These are phyloP conservation scores for Stephanodiscus minutulus DNA, from an alignment of 108 stramenopile species.

Conservation along the genomic window DNA sequence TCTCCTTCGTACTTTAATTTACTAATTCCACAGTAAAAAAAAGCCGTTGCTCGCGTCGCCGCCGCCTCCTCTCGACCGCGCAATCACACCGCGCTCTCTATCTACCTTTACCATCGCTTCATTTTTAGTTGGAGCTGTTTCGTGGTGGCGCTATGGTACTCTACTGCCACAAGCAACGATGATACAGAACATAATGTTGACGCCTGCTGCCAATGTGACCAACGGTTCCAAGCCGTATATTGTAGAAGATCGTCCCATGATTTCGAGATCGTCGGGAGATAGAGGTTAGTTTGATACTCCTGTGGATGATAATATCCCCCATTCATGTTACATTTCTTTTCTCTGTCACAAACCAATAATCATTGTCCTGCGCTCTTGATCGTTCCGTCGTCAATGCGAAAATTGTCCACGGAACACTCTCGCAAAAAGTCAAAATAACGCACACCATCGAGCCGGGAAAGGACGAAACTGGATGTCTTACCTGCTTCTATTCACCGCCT, in stretches of 20 bases:
- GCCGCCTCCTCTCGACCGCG: too few species aligned
- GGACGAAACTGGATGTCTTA: constrained; percentile 54
- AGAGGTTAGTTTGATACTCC: constrained; percentile 27
- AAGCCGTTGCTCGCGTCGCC: too few species aligned
- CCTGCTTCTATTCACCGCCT: constrained; percentile 55
- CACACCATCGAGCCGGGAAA: constrained; percentile 51
- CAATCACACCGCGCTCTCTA: too few species aligned
- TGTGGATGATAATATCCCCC: too few species aligned
- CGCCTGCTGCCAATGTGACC: constrained; percentile 15
- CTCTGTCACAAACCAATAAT: background rate
- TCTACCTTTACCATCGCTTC: too few species aligned
- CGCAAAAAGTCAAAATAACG: constrained; percentile 39
- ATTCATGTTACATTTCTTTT: background rate
- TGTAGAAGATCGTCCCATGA: constrained; percentile 59
- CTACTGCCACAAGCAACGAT: too few species aligned
- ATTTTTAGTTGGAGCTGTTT: too few species aligned
- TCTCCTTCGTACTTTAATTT: too few species aligned
- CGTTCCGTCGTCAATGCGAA: background rate
- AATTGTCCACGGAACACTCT: background rate
- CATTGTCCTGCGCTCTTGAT: background rate
- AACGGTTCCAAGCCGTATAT: constrained; percentile 51
- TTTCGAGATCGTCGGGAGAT: constrained; percentile 53
- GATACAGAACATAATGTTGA: background rate
- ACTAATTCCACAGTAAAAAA: too few species aligned
- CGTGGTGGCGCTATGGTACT: too few species aligned